phyloP scores from a whole-genome alignment of 2,329 filamentous ascomycete genomes.

The Paraconiothyrium sp. region DNA sequence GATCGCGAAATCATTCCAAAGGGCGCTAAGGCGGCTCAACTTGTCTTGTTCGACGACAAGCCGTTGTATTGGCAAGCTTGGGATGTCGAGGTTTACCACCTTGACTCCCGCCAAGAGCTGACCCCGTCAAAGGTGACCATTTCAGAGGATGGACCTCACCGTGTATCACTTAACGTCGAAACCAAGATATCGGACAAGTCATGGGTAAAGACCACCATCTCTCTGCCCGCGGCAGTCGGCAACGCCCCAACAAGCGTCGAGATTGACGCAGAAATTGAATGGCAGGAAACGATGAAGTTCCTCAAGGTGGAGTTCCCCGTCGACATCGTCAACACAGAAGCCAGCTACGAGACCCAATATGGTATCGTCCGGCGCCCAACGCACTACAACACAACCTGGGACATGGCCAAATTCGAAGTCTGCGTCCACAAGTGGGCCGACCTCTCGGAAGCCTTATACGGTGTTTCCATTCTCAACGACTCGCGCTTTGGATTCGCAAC shows the following conservation, averaged over 20 bases:
- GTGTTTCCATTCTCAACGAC: constrained; percentile 92
- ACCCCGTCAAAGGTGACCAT: constrained; percentile 74
- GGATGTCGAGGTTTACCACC: constrained; percentile 97
- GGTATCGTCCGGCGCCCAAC: constrained; percentile 89
- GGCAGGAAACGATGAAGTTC: constrained; percentile 97
- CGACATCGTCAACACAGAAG: constrained; percentile 88
- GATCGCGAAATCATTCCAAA: constrained; percentile 80
- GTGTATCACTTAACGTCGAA: constrained; percentile 82
- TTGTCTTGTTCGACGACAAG: constrained; percentile 97
- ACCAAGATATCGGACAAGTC: constrained; percentile 89
- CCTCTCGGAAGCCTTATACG: constrained; percentile 85
- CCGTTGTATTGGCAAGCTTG: constrained; percentile 97
- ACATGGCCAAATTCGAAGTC: constrained; percentile 98
- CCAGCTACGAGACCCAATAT: constrained; percentile 94
- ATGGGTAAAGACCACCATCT: constrained; percentile 86
- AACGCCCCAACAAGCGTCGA: constrained; percentile 76
- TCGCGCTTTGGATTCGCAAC: constrained; percentile 97
- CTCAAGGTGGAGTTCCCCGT: constrained; percentile 99
- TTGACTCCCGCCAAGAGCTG: constrained; percentile 84
- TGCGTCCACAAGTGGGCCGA: constrained; percentile 96
- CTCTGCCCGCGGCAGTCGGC: constrained; percentile 73
- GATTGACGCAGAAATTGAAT: constrained; percentile 87
- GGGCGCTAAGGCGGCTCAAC: constrained; percentile 82
- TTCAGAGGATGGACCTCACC: constrained; percentile 74
- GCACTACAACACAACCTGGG: constrained; percentile 98